Conservation (phyloP, 208 protist species). For the Phytomonas sp. region DNA sequence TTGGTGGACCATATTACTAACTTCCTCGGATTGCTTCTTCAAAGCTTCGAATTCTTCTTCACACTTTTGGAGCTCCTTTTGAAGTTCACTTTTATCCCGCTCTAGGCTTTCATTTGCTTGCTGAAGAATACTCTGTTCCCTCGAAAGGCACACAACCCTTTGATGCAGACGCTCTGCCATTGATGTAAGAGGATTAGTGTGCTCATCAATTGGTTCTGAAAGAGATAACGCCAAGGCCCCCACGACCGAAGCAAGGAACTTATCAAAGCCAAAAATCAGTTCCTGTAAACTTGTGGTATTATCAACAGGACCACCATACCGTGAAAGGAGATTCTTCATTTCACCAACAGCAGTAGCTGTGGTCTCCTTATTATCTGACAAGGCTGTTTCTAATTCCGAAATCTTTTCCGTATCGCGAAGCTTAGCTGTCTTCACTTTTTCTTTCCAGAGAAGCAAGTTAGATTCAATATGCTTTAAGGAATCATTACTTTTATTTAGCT, state of each 20-base stretch:
- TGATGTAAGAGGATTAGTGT: not conserved
- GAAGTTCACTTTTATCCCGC: not conserved
- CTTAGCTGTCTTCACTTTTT: slow-evolving; percentile 56
- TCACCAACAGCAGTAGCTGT: not conserved
- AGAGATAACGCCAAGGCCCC: not conserved
- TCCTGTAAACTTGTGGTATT: not conserved
- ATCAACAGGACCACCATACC: not conserved
- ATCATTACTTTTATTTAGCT: not conserved
- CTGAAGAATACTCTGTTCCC: not conserved
- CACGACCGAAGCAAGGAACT: not conserved
- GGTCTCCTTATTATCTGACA: not conserved
- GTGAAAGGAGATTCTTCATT: not conserved
- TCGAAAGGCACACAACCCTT: not conserved
- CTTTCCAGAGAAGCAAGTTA: slow-evolving; percentile 31
- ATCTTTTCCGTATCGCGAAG: slow-evolving; percentile 24
- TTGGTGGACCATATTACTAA: not conserved
- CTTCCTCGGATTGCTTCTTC: slow-evolving; percentile 12
- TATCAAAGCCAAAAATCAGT: not conserved
- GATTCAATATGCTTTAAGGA: slow-evolving; percentile 1
- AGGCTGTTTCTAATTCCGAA: not conserved
- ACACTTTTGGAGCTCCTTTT: slow-evolving; percentile 1
- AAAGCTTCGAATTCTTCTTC: slow-evolving; percentile 13
- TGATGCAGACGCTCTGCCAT: not conserved
- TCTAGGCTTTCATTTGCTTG: not conserved
- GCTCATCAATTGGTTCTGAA: not conserved